These are phyloP conservation scores for Macrophomina phaseolina DNA, from an alignment of 2,329 filamentous ascomycete species.

Conservation along the genomic window DNA sequence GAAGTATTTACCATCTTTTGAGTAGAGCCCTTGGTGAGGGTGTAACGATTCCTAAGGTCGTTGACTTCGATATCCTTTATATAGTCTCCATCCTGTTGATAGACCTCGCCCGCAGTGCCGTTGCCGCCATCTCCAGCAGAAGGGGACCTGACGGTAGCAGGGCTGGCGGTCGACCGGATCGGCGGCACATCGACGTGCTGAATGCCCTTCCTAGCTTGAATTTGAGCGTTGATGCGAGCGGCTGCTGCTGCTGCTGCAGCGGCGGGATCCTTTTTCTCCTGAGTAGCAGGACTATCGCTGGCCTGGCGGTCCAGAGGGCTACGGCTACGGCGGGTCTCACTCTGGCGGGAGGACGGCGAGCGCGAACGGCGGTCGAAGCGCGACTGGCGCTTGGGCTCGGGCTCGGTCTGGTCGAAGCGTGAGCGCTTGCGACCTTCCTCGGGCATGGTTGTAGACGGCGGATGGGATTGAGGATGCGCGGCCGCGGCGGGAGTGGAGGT, in stretches of 20 bases:
- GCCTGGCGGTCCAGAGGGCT: slow-evolving; percentile 71
- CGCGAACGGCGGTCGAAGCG: slow-evolving; percentile 92
- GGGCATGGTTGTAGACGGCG: slow-evolving; percentile 62
- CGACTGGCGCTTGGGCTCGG: slow-evolving; percentile 72
- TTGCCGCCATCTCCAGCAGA: slow-evolving; percentile 55
- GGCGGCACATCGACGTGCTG: slow-evolving; percentile 90
- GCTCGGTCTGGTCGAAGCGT: slow-evolving; percentile 91
- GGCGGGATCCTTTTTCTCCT: slow-evolving; percentile 68
- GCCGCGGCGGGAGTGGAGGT: not conserved
- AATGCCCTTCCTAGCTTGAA: slow-evolving; percentile 74
- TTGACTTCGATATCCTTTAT: slow-evolving; percentile 99
- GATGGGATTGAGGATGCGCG: not conserved
- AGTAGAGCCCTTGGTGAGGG: slow-evolving; percentile 93
- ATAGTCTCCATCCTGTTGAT: slow-evolving; percentile 94
- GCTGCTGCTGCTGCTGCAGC: slow-evolving; percentile 83
- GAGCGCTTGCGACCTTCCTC: slow-evolving; percentile 86
- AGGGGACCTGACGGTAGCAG: slow-evolving; percentile 60
- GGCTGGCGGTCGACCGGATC: slow-evolving; percentile 64
- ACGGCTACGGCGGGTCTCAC: slow-evolving; percentile 76
- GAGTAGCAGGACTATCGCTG: slow-evolving; percentile 52
- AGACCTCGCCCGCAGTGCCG: slow-evolving; percentile 74
- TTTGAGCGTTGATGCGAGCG: slow-evolving; percentile 55
- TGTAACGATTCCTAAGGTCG: slow-evolving; percentile 93
- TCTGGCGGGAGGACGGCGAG: slow-evolving; percentile 70
- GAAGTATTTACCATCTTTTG: slow-evolving; percentile 99